Evolutionary conservation across 768 basidiomycete genomes (phyloP), one percentile per base, ranked within the genome.

Genomic region (Suillus fuscotomentosus): DNA sequence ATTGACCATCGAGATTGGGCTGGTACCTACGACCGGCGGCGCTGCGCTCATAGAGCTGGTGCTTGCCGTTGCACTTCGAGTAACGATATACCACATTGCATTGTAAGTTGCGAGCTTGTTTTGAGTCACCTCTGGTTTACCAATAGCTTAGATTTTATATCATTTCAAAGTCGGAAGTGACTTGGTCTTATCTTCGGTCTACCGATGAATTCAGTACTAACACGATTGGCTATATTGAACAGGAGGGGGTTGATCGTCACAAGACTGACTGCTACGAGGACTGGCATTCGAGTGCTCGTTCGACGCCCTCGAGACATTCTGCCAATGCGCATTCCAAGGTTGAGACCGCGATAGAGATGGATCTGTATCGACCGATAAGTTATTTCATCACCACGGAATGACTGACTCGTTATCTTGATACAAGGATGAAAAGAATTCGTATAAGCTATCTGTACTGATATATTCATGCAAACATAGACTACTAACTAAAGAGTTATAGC

Each of bases 1-100:
- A 59, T 50, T 73, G 14, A 69, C 71, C n/a, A 59, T 72, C 15
- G 72, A 74, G 42, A 74, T 71, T 0, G 73, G 73, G 3, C 61
- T 68, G 14, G 55, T 72, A 11, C 74, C 72, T 13, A 64, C 71
- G 5, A 47, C 55, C 3, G 24, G 24, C 24, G 24, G 2, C 24
- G 65, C 72, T 1, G 66, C 67, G 0, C 57, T 72, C 15, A 20
- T 68, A 1, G 71, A 74, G 43, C 59, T 72, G 2, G 38, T 69
- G 11, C 54, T 74, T 8, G 67, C 60, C 3, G 6, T 63, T 2
- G 53, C 51, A 36, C 73, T 8, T 34, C 34, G 5, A 6, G 1
- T 60, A 0, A 14, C 47, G 0, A 8, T 59, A 24, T 67, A 68
- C 43, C 68, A 72, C 36, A 4, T 65, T 5, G 70, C 72, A 2